phyloP scores from a whole-genome alignment of 768 basidiomycete genomes.

The Brasilioporus rufonigricans region DNA sequence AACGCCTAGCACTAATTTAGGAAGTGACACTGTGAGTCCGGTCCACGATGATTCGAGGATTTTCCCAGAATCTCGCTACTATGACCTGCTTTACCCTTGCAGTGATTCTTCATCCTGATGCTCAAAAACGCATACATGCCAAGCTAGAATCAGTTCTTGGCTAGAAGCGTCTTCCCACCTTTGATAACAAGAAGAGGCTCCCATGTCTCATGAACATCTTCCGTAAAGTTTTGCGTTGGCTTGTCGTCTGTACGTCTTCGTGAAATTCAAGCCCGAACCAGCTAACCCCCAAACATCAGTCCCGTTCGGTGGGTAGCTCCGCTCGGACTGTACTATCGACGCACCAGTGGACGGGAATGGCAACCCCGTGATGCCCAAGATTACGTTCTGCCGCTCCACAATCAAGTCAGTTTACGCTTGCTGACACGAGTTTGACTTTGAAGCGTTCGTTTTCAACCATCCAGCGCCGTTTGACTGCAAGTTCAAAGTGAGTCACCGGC shows the following conservation, averaged over 20 bases:
- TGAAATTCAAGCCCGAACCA: not conserved
- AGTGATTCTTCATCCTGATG: not conserved
- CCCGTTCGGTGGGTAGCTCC: not conserved
- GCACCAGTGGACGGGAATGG: not conserved
- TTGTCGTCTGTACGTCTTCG: not conserved
- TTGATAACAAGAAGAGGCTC: slow-evolving; percentile 1
- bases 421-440: not conserved
- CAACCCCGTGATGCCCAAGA: not conserved
- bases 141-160: not conserved
- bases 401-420: not conserved
- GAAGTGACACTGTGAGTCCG: slow-evolving; percentile 4
- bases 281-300: not conserved
- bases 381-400: slow-evolving; percentile 1
- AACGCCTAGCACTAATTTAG: not conserved
- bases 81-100: not conserved
- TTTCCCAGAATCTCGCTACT: not conserved
- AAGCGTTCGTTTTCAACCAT: not conserved
- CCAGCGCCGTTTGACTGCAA: slow-evolving; percentile 1
- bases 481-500: not conserved
- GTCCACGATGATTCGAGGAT: not conserved
- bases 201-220: slow-evolving; percentile 4
- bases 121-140: not conserved
- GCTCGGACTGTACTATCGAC: not conserved
- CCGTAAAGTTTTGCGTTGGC: slow-evolving; percentile 3
- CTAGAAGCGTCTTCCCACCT: slow-evolving; percentile 1